Conservation (phyloP, 805 yeast genomes). For the Ogataea nitratoaversa region DNA sequence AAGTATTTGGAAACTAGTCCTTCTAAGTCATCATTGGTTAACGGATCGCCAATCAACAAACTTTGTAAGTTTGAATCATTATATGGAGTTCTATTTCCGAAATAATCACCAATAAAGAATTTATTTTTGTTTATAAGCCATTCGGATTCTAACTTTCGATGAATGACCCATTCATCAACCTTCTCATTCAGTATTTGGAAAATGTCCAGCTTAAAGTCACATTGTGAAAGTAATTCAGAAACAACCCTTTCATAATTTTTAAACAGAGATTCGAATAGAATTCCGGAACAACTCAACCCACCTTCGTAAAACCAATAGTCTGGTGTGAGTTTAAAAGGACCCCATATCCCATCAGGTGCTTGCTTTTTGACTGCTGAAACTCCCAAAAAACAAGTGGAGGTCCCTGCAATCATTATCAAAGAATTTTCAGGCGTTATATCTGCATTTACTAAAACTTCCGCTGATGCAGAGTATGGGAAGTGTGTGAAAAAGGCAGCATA, state of each 20-base stretch:
- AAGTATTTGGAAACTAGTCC: conserved; percentile 37
- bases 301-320: conserved; percentile 41
- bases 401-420: conserved; percentile 55
- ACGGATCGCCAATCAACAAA: conserved; percentile 43
- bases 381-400: conserved; percentile 52
- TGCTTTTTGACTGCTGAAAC: conserved; percentile 17
- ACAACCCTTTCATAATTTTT: conserved; percentile 32
- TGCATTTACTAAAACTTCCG: background rate
- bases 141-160: conserved; percentile 12
- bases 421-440: conserved; percentile 13
- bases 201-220: conserved; percentile 1
- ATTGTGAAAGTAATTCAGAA: conserved; percentile 3
- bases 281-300: conserved; percentile 59
- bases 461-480: background rate
- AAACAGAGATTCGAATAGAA: conserved; percentile 44
- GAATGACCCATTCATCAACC: conserved; percentile 20
- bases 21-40: conserved; percentile 32
- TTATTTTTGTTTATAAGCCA: conserved; percentile 24
- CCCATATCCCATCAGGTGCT: conserved; percentile 49
- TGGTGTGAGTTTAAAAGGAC: conserved; percentile 44
- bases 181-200: conserved; percentile 12
- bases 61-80: conserved; percentile 48
- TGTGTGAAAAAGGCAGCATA: conserved; percentile 50
- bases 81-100: conserved; percentile 57
- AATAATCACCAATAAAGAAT: conserved; percentile 51